A percentile compares a stretch with the other conserved stretches of the same genome.
phyloP scores from a whole-genome alignment of 345 rosid genomes.

The Schrenkiella parvula region DNA sequence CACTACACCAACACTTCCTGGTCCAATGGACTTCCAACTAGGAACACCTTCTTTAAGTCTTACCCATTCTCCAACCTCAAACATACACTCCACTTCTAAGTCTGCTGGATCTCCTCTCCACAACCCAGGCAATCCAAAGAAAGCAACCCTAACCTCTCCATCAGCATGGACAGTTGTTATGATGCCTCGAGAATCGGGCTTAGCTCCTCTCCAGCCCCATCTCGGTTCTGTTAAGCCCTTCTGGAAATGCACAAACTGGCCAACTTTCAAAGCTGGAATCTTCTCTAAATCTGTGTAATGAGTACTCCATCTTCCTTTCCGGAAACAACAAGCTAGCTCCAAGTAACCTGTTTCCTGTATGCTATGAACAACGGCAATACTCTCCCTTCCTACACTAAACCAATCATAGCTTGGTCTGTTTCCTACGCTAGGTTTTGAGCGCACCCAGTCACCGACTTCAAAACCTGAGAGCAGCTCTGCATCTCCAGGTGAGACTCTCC shows the following conservation, averaged over 20 bases:
- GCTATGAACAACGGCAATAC: constrained; percentile 88
- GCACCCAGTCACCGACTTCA: constrained; percentile 99
- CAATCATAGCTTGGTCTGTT: constrained; percentile 93
- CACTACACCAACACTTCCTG: constrained; percentile 80
- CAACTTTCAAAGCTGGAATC: constrained; percentile 69
- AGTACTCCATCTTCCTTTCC: constrained; percentile 73
- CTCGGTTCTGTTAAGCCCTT: constrained; percentile 77
- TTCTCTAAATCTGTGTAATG: constrained; percentile 87
- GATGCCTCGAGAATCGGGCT: constrained; percentile 68
- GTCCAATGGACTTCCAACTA: constrained; percentile 74
- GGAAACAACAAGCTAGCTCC: constrained; percentile 92
- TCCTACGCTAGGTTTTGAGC: constrained; percentile 86
- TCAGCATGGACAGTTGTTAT: constrained; percentile 85
- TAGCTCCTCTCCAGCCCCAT: constrained; percentile 98
- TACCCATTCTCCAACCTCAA: constrained; percentile 98
- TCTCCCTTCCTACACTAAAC: constrained; percentile 81
- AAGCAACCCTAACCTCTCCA: constrained; percentile 87
- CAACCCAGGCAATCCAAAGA: constrained; percentile 71
- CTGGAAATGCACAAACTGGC: constrained; percentile 86
- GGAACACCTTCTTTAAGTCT: constrained; percentile 51
- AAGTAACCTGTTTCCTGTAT: constrained; percentile 86
- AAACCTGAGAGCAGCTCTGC: constrained; percentile 94
- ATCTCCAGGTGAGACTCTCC: constrained; percentile 98
- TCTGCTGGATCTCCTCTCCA: constrained; percentile 98
- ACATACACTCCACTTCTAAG: constrained; percentile 65